These are phyloP conservation scores for Lentinula guzmanii DNA, from an alignment of 768 basidiomycete species.

Conservation along the genomic window DNA sequence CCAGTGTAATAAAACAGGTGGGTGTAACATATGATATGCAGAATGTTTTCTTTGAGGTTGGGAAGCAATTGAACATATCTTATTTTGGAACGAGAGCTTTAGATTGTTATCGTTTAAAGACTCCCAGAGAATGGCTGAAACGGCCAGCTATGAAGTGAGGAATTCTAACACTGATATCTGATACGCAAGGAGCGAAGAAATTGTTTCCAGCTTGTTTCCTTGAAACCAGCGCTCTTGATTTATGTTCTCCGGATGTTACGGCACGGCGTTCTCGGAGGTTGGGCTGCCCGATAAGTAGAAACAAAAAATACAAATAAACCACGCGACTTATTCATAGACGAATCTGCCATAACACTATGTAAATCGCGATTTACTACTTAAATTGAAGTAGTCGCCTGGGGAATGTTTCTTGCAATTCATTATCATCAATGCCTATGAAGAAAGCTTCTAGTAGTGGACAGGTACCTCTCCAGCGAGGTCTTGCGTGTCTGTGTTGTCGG, in stretches of 20 bases:
- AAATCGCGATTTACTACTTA: neutral
- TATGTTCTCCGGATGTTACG: neutral
- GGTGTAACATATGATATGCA: too few species aligned
- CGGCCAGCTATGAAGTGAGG: too few species aligned
- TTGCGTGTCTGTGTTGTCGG: constrained; percentile 32
- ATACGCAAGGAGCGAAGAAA: too few species aligned
- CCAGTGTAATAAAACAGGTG: too few species aligned
- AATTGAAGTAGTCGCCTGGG: neutral
- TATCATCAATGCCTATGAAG: constrained; percentile 17
- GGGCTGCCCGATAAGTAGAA: neutral
- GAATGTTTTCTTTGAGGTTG: too few species aligned
- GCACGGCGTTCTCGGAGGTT: neutral
- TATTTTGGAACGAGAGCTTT: too few species aligned
- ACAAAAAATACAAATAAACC: neutral
- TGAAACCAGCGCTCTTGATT: too few species aligned
- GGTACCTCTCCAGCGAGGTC: constrained; percentile 28
- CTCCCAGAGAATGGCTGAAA: too few species aligned
- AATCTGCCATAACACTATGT: neutral
- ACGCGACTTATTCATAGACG: neutral
- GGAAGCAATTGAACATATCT: too few species aligned
- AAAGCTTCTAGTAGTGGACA: constrained; percentile 16
- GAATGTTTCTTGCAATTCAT: neutral
- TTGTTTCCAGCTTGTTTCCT: too few species aligned
- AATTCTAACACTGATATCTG: too few species aligned
- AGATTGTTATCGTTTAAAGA: too few species aligned